Conservation (phyloP, 768 basidiomycete genomes). For the Tulasnella calospora region DNA sequence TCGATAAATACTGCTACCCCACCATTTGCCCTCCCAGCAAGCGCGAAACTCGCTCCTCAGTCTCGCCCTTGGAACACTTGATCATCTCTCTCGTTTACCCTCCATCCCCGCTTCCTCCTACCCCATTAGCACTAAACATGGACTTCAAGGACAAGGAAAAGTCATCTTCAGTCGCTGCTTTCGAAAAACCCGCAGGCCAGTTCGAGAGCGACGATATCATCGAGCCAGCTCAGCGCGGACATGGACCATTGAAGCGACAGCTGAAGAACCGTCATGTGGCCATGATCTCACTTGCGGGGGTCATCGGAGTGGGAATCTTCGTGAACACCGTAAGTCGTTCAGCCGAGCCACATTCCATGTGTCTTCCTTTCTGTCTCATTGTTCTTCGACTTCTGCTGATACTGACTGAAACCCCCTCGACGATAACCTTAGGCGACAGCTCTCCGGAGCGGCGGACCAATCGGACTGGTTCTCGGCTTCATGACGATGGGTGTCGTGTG, state of each 20-base stretch:
- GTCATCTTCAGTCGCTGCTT: background rate
- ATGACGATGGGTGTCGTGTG: slow-evolving; percentile 33
- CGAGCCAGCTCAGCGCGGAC: background rate
- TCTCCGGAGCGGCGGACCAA: slow-evolving; percentile 56
- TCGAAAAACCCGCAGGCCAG: background rate
- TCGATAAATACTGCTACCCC: slow-evolving; percentile 1
- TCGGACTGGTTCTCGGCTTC: slow-evolving; percentile 41
- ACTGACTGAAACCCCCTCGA: background rate
- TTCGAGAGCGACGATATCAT: background rate
- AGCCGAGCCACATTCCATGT: background rate
- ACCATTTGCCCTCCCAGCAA: background rate
- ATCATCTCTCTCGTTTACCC: background rate
- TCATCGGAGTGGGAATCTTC: slow-evolving; percentile 59
- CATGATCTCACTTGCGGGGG: slow-evolving; percentile 33
- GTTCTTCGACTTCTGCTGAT: slow-evolving; percentile 30
- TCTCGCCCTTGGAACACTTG: background rate
- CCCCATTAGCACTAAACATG: background rate
- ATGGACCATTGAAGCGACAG: slow-evolving; percentile 48
- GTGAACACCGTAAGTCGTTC: slow-evolving; percentile 42
- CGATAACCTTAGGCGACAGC: slow-evolving; percentile 44
- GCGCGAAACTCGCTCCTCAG: background rate
- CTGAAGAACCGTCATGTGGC: slow-evolving; percentile 67
- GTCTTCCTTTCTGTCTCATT: background rate
- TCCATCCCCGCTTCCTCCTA: background rate
- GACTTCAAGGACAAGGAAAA: slow-evolving; percentile 10